These are phyloP conservation scores for Fusarium sp. DNA, from an alignment of 2,329 filamentous ascomycete genomes.

Conservation along the genomic window DNA sequence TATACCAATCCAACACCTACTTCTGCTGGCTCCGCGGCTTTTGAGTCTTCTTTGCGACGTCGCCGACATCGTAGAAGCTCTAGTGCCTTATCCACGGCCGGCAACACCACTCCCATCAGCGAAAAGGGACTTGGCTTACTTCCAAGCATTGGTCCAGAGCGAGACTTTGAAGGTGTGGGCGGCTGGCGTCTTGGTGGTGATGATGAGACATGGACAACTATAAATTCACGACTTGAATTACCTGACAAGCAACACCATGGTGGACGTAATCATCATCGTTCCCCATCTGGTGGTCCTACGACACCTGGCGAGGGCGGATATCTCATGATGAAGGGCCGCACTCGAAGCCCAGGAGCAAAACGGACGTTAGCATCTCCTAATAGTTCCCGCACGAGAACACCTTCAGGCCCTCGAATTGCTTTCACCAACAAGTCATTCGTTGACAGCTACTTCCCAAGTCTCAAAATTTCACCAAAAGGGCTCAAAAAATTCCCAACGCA, in stretches of 20 bases:
- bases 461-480: constrained; percentile 48
- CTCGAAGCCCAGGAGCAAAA: constrained; percentile 50
- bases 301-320: constrained; percentile 55
- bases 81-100: constrained; percentile 49
- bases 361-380: constrained; percentile 53
- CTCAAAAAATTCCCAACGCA: constrained; percentile 44
- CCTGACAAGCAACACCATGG: constrained; percentile 54
- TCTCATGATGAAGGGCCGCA: constrained; percentile 58
- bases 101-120: constrained; percentile 49
- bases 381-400: constrained; percentile 61
- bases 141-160: constrained; percentile 61
- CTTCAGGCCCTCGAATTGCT: constrained; percentile 53
- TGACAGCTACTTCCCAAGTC: constrained; percentile 57
- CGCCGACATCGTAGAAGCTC: constrained; percentile 50
- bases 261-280: constrained; percentile 56
- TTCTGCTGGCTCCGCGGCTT: constrained; percentile 34
- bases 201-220: constrained; percentile 62
- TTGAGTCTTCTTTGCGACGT: constrained; percentile 35
- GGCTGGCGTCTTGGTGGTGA: constrained; percentile 63
- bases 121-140: constrained; percentile 55
- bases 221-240: constrained; percentile 63
- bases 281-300: constrained; percentile 54
- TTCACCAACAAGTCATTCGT: constrained; percentile 43
- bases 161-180: constrained; percentile 70
- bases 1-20: constrained; percentile 13